Base-by-base conservation (phyloP, 2,329 filamentous ascomycete genomes). In the Botrytis hyacinthi region DNA sequence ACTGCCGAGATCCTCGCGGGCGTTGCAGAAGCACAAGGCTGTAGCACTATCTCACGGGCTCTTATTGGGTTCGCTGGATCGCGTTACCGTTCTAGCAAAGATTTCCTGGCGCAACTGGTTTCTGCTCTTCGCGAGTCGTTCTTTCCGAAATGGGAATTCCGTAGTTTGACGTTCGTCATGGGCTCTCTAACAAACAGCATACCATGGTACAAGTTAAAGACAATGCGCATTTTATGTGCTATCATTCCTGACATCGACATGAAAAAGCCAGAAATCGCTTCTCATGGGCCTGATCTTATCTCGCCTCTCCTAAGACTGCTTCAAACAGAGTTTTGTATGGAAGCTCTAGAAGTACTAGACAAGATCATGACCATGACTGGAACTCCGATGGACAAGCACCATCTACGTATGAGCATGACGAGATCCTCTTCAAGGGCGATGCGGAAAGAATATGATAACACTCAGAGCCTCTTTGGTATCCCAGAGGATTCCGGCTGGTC, bases 381-480 rank as follows among this genome's bases (percentile, higher is more conserved):
- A 7, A 94, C 93, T 46, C 92, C 95, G 1, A 94, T 97, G 87
- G 96, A 98, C 82, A 94, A 93, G 78, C 94, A 98, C 78, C 94
- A 98, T 80, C 85, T 99, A 74, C 90, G 96, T 57, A 99, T 99
- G 97, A 98, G 95, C 82, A 98, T 99, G 94, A 95, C 94, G 8
- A 92, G 93, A 20, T 91, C 93, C 1, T 94, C 94, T 3, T 96
- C 94, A 0, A 92, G 93, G 78, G 90, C 92, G 0, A 92, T 96
- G 68, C 91, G 93, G 67, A 98, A 98, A 81, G 95, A 98, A 82
- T 98, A 97, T 78, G 95, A 97, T 80, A 91, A 93, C 35, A 97
- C 94, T 0, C 93, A 97, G 81, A 98, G 94, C 79, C 84, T 99
- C 48, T 99, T 98, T 81, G 97, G 97, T 42, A 98, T 99, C 74